Evolutionary conservation across 1,139 yeast genomes (phyloP), one percentile per base, ranked within the genome.

Genomic region (Taiozyma onychis): DNA sequence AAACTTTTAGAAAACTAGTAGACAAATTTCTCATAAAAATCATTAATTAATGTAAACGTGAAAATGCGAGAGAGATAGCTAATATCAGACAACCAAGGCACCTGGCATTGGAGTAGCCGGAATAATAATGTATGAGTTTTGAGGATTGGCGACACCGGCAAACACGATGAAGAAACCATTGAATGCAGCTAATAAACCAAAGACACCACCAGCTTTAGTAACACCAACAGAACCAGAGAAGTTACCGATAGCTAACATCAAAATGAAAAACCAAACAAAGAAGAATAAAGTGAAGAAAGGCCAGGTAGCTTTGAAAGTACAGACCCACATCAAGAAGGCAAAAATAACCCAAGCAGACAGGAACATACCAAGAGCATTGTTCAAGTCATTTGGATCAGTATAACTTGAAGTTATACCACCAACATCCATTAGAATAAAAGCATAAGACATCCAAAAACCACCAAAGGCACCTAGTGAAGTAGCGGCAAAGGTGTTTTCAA

Each of bases 401-500:
- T 85, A 85, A 24, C 83, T 77, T 5, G 73, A 69, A 2, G 69
- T 64, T 48, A 82, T 75, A 18, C 81, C 83, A 65, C 85, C 84
- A 45, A 75, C 72, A 48, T 80, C 77, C 53, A 79, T 68, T 51
- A 79, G 65, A 43, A 84, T 75, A 44, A 84, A 78, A 27, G 85
- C 83, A 62, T 77, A 84, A 28, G 86, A 74, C 54, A 85, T 71
- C 93, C 93, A 86, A 68, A 85, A 86, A 3, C 88, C 88, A 48
- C 91, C 91, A 63, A 83, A 86, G 48, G 86, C 77, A 43, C 83
- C 72, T 63, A 86, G 79, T 11, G 83, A 85, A 39, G 84, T 80
- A 58, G 77, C 80, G 48, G 85, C 85, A 68, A 80, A 83, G 14
- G 86, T 78, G 66, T 85, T 85, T 54, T 86, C 88, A 51, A 79